Evolutionary conservation across 1,284 basidiomycete species (phyloP).

Genomic region (Sanghuangporus baumii): DNA sequence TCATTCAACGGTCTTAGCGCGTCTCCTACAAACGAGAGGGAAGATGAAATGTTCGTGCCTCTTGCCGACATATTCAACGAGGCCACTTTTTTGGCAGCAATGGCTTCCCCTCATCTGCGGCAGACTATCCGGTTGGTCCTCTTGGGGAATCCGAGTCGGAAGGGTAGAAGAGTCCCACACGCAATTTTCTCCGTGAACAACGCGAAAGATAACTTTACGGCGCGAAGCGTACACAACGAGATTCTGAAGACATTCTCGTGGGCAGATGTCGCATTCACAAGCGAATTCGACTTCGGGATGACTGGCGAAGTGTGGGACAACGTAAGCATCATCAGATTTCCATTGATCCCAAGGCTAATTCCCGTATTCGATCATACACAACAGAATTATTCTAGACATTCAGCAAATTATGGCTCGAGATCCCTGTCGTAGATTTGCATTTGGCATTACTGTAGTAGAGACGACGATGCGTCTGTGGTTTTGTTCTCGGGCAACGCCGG

Average conservation of each 20-base stretch:
- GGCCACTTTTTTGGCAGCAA: not conserved
- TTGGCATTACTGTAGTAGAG: not conserved
- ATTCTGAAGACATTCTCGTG: not conserved
- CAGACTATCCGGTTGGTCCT: not conserved
- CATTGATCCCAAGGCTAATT: no score
- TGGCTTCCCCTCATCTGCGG: not conserved
- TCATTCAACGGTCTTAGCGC: no score
- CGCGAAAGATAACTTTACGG: not conserved
- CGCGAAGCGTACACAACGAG: no score
- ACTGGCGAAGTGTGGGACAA: not conserved
- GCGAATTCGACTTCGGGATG: not conserved
- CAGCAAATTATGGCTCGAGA: conserved; percentile 16
- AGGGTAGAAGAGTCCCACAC: not conserved
- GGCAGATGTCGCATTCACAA: not conserved
- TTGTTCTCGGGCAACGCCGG: not conserved
- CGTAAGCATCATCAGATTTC: no score
- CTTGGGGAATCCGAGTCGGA: not conserved
- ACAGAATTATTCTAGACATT: not conserved
- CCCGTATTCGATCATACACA: no score
- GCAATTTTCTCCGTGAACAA: not conserved
- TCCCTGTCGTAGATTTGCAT: conserved; percentile 8
- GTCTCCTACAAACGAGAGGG: no score
- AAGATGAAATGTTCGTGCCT: not conserved
- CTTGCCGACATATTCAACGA: not conserved
- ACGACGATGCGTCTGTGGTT: not conserved